Base-by-base conservation (phyloP, 768 basidiomycete genomes). In the Pulveroboletus ravenelii region DNA sequence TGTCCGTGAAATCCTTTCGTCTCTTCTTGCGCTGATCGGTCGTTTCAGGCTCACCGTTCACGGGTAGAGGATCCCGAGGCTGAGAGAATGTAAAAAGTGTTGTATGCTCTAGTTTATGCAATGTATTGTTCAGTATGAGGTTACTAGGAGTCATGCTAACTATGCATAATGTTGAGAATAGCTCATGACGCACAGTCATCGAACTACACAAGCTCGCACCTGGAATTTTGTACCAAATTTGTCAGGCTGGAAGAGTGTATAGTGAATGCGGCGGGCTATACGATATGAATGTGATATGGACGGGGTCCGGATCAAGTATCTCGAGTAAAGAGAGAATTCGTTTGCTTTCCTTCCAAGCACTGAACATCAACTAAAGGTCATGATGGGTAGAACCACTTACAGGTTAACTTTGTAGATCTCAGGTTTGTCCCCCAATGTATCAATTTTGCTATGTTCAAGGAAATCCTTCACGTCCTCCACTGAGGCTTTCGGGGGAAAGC, bases 241-340 rank as follows among this genome's bases (percentile, higher is more conserved):
- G 15, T 66, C 72, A 25, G 70, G 69, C 9, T 66, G 65, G 51
- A 70, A 79, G 32, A 70, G 67, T 1, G 78, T 81, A 73, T 81
- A 76, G 62, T 92, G 86, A 40, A 84, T 52, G 34, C 71, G 65
- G 44, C 85, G 80, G 17, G 82, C 82, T 23, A 90, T 67, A 46
- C 78, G 79, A 57, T 87, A 79, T 1, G 89, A 89, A 59, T 90
- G 85, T 9, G 85, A 74, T 15, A 74, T 68, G 0, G 80, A 79
- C 3, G 68, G 63, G 47, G 85, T 65, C 31, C 78, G 79, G 25
- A 90, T 72, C 10, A 83, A 55, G 55, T 78, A 80, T 41, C 79
- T 77, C 23, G 82, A 75, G 55, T 69, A 72, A 50, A 78, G 39
- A 6, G 75, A 69, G 56, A 78, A 81, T 34, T 66, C 60, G 18